Percentiles rank a stretch among this genome's conserved stretches.
Conservation (phyloP, 2,329 filamentous ascomycete genomes). For the Emergomyces africanus region DNA sequence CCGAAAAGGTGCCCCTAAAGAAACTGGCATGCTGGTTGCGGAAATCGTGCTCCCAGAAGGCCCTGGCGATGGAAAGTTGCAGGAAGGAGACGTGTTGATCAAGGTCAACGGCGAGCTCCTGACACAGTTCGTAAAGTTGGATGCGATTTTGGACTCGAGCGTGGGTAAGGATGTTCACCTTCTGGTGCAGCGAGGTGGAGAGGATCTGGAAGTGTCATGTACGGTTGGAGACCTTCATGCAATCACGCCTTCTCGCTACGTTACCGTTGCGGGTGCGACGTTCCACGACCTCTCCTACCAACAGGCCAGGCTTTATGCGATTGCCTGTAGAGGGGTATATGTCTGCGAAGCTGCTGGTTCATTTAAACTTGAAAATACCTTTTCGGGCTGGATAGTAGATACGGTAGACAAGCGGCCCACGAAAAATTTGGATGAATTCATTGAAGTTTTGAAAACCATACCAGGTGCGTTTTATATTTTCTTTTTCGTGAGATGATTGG, state of each 20-base stretch:
- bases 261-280: slow-evolving; percentile 82
- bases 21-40: slow-evolving; percentile 93
- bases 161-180: slow-evolving; percentile 69
- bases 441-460: slow-evolving; percentile 79
- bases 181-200: slow-evolving; percentile 74
- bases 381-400: slow-evolving; percentile 89
- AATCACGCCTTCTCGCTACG: slow-evolving; percentile 92
- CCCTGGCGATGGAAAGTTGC: slow-evolving; percentile 71
- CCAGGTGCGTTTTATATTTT: slow-evolving; percentile 44
- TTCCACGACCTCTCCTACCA: slow-evolving; percentile 98
- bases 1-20: slow-evolving; percentile 71
- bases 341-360: slow-evolving; percentile 91
- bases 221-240: slow-evolving; percentile 78
- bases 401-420: slow-evolving; percentile 86
- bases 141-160: slow-evolving; percentile 80
- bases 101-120: slow-evolving; percentile 89
- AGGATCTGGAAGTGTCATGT: slow-evolving; percentile 75
- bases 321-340: slow-evolving; percentile 83
- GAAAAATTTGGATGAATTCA: slow-evolving; percentile 74
- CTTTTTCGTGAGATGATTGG: neutral
- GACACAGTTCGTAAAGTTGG: slow-evolving; percentile 82
- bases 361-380: slow-evolving; percentile 82
- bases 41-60: slow-evolving; percentile 90
- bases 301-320: slow-evolving; percentile 88
- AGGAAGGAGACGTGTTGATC: slow-evolving; percentile 87